phyloP scores from a whole-genome alignment of 768 basidiomycete species.

The Amyloporia xantha region DNA sequence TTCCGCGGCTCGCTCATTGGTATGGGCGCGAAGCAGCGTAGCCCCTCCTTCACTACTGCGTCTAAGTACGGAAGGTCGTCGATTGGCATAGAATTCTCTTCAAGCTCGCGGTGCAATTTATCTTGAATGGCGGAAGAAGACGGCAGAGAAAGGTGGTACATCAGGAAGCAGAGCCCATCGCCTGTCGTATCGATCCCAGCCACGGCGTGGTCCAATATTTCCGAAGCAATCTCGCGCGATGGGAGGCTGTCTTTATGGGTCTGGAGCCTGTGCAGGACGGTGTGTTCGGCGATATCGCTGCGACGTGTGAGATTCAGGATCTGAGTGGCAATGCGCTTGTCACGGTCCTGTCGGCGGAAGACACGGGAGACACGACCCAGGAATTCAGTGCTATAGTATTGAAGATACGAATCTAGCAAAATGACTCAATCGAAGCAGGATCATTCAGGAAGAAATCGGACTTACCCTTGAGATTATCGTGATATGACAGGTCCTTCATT shows the following conservation, averaged over 20 bases:
- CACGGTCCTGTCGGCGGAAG: not conserved
- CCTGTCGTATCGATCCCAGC: slow-evolving; percentile 19
- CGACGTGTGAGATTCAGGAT: slow-evolving; percentile 9
- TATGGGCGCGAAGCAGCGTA: slow-evolving; percentile 88
- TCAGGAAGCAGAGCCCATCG: slow-evolving; percentile 20
- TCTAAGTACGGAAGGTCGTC: slow-evolving; percentile 90
- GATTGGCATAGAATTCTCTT: slow-evolving; percentile 67
- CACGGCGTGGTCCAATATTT: slow-evolving; percentile 18
- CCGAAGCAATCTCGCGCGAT: slow-evolving; percentile 10
- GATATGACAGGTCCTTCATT: slow-evolving; percentile 15
- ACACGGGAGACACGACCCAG: not conserved
- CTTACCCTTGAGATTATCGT: slow-evolving; percentile 6
- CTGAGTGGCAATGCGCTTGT: slow-evolving; percentile 8
- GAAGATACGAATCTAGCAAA: slow-evolving; percentile 8
- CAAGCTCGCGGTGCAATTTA: slow-evolving; percentile 15
- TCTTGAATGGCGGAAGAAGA: slow-evolving; percentile 9
- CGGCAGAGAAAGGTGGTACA: slow-evolving; percentile 19
- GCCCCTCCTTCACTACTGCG: slow-evolving; percentile 90
- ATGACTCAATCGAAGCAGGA: not conserved
- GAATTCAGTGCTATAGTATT: slow-evolving; percentile 10
- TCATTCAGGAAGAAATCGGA: not conserved
- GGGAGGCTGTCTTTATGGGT: not conserved
- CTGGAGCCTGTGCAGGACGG: slow-evolving; percentile 17
- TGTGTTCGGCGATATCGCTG: slow-evolving; percentile 10
- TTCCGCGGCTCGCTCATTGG: slow-evolving; percentile 92